phyloP scores from a whole-genome alignment of 495 filamentous ascomycete species.

The Hypomontagnella monticulosa region DNA sequence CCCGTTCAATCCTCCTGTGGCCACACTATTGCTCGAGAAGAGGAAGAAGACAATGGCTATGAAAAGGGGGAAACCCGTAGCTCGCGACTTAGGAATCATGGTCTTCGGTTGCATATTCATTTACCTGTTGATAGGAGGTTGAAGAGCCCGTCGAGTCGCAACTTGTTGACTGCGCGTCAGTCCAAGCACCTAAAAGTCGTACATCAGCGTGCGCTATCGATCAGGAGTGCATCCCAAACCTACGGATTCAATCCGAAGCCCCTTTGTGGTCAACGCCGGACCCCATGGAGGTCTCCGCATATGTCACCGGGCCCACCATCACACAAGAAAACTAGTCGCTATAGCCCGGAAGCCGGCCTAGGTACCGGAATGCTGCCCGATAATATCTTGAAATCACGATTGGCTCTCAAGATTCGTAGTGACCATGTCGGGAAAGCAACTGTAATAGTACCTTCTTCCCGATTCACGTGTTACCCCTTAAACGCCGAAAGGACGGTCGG shows the following conservation, averaged over 20 bases:
- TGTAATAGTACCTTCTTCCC: background rate
- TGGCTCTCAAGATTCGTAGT: background rate
- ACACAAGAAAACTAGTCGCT: background rate
- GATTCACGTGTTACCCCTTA: too few relatives aligned
- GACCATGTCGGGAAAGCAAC: background rate
- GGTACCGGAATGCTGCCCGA: background rate
- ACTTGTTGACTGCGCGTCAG: too few relatives aligned
- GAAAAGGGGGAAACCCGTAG: background rate
- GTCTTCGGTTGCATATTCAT: background rate
- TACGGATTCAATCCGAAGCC: background rate
- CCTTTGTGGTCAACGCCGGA: background rate
- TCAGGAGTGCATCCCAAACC: too few relatives aligned
- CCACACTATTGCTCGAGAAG: constrained; percentile 3
- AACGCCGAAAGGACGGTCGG: too few relatives aligned
- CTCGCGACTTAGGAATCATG: too few relatives aligned
- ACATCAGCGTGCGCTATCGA: too few relatives aligned
- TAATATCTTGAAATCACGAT: background rate
- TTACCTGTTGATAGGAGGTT: too few relatives aligned
- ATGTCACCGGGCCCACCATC: background rate
- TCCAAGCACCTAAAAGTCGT: too few relatives aligned
- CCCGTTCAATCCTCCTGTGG: constrained; percentile 33
- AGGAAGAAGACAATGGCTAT: background rate
- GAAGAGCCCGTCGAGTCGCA: too few relatives aligned
- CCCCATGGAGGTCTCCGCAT: background rate
- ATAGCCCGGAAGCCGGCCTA: background rate